A percentile compares a stretch with the other conserved stretches of the same genome.
Evolutionary conservation across 129 eudicot genomes (phyloP).

Genomic region (Pittosporum tobira): DNA sequence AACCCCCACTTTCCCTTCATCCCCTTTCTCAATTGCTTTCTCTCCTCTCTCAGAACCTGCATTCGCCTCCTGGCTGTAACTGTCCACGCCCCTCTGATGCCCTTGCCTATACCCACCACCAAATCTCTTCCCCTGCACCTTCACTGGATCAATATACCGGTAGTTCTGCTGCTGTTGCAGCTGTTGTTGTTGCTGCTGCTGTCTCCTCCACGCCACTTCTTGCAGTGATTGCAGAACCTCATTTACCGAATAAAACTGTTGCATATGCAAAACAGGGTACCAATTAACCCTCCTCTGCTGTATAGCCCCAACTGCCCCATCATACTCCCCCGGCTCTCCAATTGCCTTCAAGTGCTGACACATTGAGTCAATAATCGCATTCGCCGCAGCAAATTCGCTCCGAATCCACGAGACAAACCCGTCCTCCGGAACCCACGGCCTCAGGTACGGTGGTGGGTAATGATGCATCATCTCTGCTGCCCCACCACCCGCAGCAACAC

Average conservation of each 20-base stretch:
- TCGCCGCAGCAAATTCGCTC: constrained; percentile 85
- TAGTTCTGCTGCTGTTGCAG: constrained; percentile 23
- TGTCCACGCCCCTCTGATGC: constrained; percentile 19
- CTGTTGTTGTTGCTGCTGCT: constrained; percentile 18
- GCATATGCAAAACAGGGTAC: constrained; percentile 80
- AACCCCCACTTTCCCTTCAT: constrained; percentile 13
- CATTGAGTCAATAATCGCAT: constrained; percentile 71
- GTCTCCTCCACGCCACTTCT: constrained; percentile 44
- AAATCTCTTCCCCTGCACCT: constrained; percentile 22
- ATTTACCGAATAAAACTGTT: constrained; percentile 63
- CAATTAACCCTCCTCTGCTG: constrained; percentile 80
- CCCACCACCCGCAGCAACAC: too few relatives aligned
- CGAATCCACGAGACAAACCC: constrained; percentile 65
- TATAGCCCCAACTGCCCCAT: constrained; percentile 50
- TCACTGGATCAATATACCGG: constrained; percentile 30
- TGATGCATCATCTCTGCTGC: constrained; percentile 23
- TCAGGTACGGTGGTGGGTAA: not conserved
- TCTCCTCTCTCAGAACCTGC: constrained; percentile 3
- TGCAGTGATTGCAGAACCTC: constrained; percentile 57
- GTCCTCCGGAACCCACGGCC: constrained; percentile 47
- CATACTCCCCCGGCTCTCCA: constrained; percentile 67
- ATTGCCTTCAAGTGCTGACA: constrained; percentile 58
- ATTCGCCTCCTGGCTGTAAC: constrained; percentile 4
- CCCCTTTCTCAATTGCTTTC: constrained; percentile 18
- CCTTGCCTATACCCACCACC: constrained; percentile 29